Evolutionary conservation across 2,329 filamentous ascomycete genomes (phyloP).

Genomic region (Colletotrichum cereale): DNA sequence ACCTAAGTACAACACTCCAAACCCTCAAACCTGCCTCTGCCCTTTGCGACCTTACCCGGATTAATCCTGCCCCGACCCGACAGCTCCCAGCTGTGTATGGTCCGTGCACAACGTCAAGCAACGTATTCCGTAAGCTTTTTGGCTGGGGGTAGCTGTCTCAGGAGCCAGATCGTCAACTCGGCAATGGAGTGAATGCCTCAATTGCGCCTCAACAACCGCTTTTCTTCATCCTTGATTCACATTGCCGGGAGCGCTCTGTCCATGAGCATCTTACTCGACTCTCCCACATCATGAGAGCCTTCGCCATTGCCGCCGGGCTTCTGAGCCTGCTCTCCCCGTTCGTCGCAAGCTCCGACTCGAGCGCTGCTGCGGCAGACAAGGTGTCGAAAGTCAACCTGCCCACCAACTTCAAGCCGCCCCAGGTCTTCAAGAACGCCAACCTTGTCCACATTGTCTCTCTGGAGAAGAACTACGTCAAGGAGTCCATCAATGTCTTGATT

Average conservation of each 20-base stretch:
- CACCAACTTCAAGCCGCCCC: slow-evolving; percentile 82
- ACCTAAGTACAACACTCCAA: too few relatives aligned
- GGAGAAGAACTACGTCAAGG: slow-evolving; percentile 91
- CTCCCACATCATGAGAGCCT: slow-evolving; percentile 58
- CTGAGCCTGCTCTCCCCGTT: slow-evolving; percentile 67
- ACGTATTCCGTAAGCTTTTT: slow-evolving; percentile 52
- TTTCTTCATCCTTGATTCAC: slow-evolving; percentile 35
- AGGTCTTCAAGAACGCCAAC: slow-evolving; percentile 94
- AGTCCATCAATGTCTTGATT: slow-evolving; percentile 93
- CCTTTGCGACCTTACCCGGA: background rate
- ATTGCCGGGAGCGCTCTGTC: slow-evolving; percentile 43
- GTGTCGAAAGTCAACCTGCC: slow-evolving; percentile 72
- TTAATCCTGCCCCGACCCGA: slow-evolving; percentile 31
- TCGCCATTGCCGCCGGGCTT: slow-evolving; percentile 68
- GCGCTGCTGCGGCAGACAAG: slow-evolving; percentile 50
- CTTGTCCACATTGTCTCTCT: slow-evolving; percentile 90
- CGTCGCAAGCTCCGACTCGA: slow-evolving; percentile 53
- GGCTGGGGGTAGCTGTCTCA: slow-evolving; percentile 46
- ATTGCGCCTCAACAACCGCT: slow-evolving; percentile 38
- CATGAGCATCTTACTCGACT: slow-evolving; percentile 45
- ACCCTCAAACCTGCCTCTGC: too few relatives aligned
- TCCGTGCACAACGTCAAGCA: slow-evolving; percentile 47
- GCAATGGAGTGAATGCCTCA: slow-evolving; percentile 42
- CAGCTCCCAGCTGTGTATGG: slow-evolving; percentile 9
- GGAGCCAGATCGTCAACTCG: slow-evolving; percentile 42